Evolutionary conservation across 805 yeast genomes (phyloP), one percentile per base, ranked within the genome.

Genomic region (Metschnikowia hibisci): DNA sequence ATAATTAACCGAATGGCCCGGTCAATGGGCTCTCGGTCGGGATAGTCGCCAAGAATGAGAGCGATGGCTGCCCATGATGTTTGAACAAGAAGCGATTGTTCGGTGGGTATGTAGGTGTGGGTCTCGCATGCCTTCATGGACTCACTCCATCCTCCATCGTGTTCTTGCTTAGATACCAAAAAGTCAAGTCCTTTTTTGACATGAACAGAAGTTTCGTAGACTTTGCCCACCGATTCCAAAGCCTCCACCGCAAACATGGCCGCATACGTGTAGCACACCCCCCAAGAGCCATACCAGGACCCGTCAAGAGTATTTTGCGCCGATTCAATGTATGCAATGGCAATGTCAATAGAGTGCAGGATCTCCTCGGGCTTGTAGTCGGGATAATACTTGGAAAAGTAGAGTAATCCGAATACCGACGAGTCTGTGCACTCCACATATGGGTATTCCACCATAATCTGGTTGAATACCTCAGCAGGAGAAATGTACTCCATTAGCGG

Each of bases 261-360:
- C 0, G 98, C 98, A 63, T 93, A 93, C 0, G 96, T 87, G 60
- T 75, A 89, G 60, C 99, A 93, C 4, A 93, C 82, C 29, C 99
- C 99, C 99, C 99, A 93, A 32, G 88, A 81, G 1, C 99, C 99
- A 61, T 90, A 95, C 98, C 98, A 93, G 11, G 95, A 82, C 0
- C 99, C 99, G 62, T 93, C 96, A 6, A 46, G 34, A 0, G 58
- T 56, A 34, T 72, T 69, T 63, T 93, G 99, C 2, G 78, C 77
- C 3, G 69, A 62, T 39, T 76, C 77, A 34, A 93, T 86, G 56
- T 84, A 93, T 4, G 74, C 62, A 12, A 87, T 74, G 0, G 96
- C 98, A 42, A 80, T 73, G 4, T 77, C 70, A 35, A 93, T 85
- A 0, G 96, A 82, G n/a, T 66, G 47, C 40, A 73, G 67, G 25